Percentiles rank a stretch among this genome's conserved stretches.
Conservation (phyloP, 2,329 filamentous ascomycete species). For the Fusarium bulbicola region DNA sequence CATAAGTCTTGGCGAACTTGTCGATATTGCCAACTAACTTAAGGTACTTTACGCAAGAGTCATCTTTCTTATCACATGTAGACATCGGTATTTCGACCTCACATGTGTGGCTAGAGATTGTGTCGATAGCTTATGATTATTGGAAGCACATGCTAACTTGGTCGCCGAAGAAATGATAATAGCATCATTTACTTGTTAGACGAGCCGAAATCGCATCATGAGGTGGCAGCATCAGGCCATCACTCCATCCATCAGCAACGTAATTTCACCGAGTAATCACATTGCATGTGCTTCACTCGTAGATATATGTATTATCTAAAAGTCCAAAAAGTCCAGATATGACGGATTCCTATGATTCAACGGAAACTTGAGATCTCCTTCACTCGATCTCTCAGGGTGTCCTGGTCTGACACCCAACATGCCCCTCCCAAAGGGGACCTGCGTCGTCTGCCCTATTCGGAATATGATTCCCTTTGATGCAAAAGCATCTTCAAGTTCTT, state of each 20-base stretch:
- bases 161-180: not conserved
- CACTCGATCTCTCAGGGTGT: slow-evolving; percentile 23
- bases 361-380: slow-evolving; percentile 33
- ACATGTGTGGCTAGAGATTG: not conserved
- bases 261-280: not conserved
- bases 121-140: fast-evolving
- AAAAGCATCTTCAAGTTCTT: slow-evolving; percentile 32
- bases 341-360: slow-evolving; percentile 24
- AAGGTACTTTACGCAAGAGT: not conserved
- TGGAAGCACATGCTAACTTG: not conserved
- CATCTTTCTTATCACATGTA: not conserved
- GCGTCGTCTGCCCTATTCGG: slow-evolving; percentile 36
- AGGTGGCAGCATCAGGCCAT: not conserved
- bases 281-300: slow-evolving; percentile 1
- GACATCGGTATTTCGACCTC: not conserved
- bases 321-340: slow-evolving; percentile 22
- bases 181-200: not conserved
- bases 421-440: slow-evolving; percentile 39
- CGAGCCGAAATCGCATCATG: not conserved
- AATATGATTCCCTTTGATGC: slow-evolving; percentile 30
- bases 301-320: not conserved
- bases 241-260: not conserved
- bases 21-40: not conserved
- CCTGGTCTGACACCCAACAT: slow-evolving; percentile 42
- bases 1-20: not conserved